Evolutionary conservation across 1,284 basidiomycete species (phyloP).

Genomic region (Mycosarcoma maydis): DNA sequence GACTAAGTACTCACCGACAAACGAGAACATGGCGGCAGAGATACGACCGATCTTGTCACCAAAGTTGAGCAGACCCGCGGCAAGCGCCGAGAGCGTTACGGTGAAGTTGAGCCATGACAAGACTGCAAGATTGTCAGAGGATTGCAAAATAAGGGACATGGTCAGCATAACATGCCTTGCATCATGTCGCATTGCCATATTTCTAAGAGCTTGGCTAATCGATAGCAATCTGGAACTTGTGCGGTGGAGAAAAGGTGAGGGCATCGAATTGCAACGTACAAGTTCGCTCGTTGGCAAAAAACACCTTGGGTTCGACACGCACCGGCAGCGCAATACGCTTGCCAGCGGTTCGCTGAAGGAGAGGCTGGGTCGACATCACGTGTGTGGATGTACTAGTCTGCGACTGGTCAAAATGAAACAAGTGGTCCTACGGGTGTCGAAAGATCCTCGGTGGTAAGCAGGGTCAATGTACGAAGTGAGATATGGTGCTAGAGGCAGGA

Average conservation of each 20-base stretch:
- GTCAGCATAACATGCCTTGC: too few species aligned
- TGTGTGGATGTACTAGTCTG: background rate
- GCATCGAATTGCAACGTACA: slow-evolving; percentile 41
- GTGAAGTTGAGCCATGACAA: slow-evolving; percentile 68
- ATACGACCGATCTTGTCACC: slow-evolving; percentile 78
- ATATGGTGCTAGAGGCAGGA: too few species aligned
- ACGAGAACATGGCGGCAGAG: slow-evolving; percentile 89
- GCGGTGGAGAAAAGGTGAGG: background rate
- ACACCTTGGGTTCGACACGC: slow-evolving; percentile 66
- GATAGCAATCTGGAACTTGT: too few species aligned
- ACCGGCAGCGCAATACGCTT: slow-evolving; percentile 67
- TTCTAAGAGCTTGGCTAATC: too few species aligned
- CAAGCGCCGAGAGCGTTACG: slow-evolving; percentile 66
- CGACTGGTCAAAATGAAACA: background rate
- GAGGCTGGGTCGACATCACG: slow-evolving; percentile 93
- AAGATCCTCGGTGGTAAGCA: too few species aligned
- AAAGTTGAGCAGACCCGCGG: slow-evolving; percentile 67
- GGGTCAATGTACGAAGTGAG: too few species aligned
- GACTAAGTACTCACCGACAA: slow-evolving; percentile 77
- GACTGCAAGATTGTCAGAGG: slow-evolving; percentile 36
- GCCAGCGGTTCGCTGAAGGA: slow-evolving; percentile 89
- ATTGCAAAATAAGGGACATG: background rate
- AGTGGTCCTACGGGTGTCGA: background rate
- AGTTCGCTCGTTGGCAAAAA: slow-evolving; percentile 66
- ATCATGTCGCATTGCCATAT: too few species aligned